Evolutionary conservation across 306 rosid species (phyloP), one percentile per base, ranked within the genome.

Genomic region (Carpinus fangiana): DNA sequence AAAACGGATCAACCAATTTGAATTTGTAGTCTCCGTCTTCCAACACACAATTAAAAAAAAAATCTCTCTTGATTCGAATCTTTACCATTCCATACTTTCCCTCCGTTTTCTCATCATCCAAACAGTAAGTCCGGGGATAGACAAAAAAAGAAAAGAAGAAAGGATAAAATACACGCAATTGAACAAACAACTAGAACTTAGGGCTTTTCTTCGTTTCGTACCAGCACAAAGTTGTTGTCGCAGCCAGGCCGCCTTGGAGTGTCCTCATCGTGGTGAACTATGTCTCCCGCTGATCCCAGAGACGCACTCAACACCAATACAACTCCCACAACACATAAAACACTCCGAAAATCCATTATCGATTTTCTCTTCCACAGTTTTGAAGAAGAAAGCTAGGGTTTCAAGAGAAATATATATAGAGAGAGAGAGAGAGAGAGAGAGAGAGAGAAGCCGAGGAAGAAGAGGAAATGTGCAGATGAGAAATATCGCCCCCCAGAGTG

Each of bases 191-290:
- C 17, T 7, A 81, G 48, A 77, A 80, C 46, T 60, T 46, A 70
- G 73, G 67, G 77, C 55, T 65, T 38, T 9, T 34, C 21, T 14
- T 36, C 17, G 8, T 36, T 16, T 14, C 77, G 80, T 87, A 96
- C 99, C 96, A 96, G 90, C 82, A 96, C 99, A 80, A 96, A 93
- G 87, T 87, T 84, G 83, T 95, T 95, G 2, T 89, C 90, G 73
- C 99, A 95, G 21, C 99, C 98, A 83, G 98, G 98, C 59, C 93
- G 84, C 74, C 72, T 82, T 0, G 99, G 99, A 78, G 99, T 91
- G 70, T 86, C 65, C 82, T 86, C 66, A 70, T 95, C 99, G 55
- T 81, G 96, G 77, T 95, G 99, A 77, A 95, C 99, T 73, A 95
- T 93, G 70, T 95, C 99, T 34, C 98, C 98, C 79, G 92, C 96